These are phyloP conservation scores for Fusarium sp. DNA, from an alignment of 2,329 filamentous ascomycete species.

Conservation along the genomic window DNA sequence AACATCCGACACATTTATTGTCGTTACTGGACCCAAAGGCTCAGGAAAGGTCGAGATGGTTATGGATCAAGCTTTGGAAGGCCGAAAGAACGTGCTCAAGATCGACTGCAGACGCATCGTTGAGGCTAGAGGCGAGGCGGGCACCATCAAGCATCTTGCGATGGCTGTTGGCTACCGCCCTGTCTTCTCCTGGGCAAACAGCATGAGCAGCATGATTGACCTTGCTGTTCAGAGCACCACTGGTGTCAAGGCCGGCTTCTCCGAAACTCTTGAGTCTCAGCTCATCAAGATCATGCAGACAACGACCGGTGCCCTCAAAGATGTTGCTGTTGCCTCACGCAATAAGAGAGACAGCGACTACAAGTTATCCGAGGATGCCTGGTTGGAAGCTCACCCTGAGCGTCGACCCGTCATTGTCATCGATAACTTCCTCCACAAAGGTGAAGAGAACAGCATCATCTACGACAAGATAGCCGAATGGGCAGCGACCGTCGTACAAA, in stretches of 20 bases:
- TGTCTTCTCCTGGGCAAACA: constrained; percentile 97
- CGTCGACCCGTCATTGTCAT: constrained; percentile 85
- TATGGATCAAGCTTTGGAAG: constrained; percentile 82
- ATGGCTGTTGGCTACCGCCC: constrained; percentile 88
- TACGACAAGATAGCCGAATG: constrained; percentile 89
- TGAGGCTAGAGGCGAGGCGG: constrained; percentile 87
- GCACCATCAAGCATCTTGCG: constrained; percentile 85
- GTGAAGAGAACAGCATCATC: constrained; percentile 70
- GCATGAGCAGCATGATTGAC: constrained; percentile 89
- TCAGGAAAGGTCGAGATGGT: constrained; percentile 92
- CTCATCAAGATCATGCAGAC: constrained; percentile 90
- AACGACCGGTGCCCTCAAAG: constrained; percentile 80
- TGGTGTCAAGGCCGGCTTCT: constrained; percentile 93
- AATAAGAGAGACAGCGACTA: constrained; percentile 79
- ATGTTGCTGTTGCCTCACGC: constrained; percentile 77
- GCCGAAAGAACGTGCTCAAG: constrained; percentile 80
- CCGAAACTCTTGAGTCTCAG: constrained; percentile 90
- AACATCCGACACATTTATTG: constrained; percentile 89
- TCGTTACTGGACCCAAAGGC: constrained; percentile 90
- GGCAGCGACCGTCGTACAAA: constrained; percentile 85
- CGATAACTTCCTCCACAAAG: constrained; percentile 91
- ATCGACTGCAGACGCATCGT: constrained; percentile 95
- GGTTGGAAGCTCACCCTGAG: constrained; percentile 89
- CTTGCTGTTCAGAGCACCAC: constrained; percentile 94
- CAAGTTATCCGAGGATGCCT: constrained; percentile 82